Evolutionary conservation across 192 early-diverging fungal genomes (phyloP), one percentile per base, ranked within the genome.

Genomic region (Mortierella claussenii): DNA sequence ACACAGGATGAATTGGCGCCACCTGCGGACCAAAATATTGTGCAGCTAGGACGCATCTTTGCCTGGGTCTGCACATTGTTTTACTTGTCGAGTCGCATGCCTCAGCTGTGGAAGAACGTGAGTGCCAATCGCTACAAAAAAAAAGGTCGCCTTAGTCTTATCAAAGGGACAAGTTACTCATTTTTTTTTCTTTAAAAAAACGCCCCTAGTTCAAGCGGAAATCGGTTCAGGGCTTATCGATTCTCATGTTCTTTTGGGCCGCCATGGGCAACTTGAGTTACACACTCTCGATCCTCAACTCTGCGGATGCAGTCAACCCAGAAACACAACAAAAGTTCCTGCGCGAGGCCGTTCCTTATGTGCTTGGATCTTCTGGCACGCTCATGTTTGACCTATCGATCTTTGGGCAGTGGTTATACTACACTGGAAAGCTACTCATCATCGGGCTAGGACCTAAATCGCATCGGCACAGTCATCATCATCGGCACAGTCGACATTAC

Each of bases 21-120:
- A 12, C 55, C 55, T 2, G 27, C 36, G 28, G 73, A 78, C 10
- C 50, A 51, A 43, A 46, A 49, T 17, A 47, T 52, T 37, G 32
- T 71, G 9, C 57, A 65, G 56, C 88, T 49, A 88, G 73, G 93
- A 0, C 55, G 86, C 28, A 58, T 89, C n/a, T 82, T 93, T 68
- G 86, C 90, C 0, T 95, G 89, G 88, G 60, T 80, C 36, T 92
- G 91, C 63, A 86, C 85, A 2, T 24, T 75, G 13, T 81, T 89
- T 40, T 95, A 92, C 76, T 75, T 93, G 28, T 78, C 86, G 6
- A 90, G 89, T 20, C 84, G 92, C 10, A 79, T 95, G 40, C 93
- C 93, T 24, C 93, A 95, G 66, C 83, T 95, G 45, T 86, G 81
- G 78, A 89, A 86, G 44, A 95, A 93, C 68, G 81, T 82, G 69